phyloP scores from a whole-genome alignment of 2,329 filamentous ascomycete species.

The Calonectria multiphialidica region DNA sequence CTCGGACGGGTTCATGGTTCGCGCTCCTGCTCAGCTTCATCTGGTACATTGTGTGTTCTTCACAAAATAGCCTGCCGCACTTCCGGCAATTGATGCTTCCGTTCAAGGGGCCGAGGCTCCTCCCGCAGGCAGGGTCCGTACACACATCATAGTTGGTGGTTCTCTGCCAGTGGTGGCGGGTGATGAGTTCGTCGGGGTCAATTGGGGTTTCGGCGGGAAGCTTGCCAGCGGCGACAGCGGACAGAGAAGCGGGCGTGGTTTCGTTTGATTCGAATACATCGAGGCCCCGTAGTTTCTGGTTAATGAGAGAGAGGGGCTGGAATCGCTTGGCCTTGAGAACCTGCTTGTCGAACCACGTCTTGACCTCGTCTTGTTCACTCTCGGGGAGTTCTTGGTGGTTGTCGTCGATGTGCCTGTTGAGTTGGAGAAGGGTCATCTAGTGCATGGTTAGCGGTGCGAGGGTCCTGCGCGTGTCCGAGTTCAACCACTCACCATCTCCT shows the following conservation, averaged over 20 bases:
- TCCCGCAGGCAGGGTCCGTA: constrained; percentile 88
- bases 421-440: constrained; percentile 89
- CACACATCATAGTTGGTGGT: constrained; percentile 81
- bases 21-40: constrained; percentile 96
- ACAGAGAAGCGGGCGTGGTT: constrained; percentile 56
- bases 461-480: background rate
- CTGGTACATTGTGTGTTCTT: constrained; percentile 99
- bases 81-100: constrained; percentile 93
- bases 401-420: constrained; percentile 90
- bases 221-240: constrained; percentile 53
- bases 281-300: constrained; percentile 92
- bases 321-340: constrained; percentile 94
- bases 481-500: constrained; percentile 85
- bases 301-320: constrained; percentile 89
- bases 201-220: constrained; percentile 56
- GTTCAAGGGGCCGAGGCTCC: constrained; percentile 81
- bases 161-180: constrained; percentile 89
- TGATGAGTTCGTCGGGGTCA: constrained; percentile 93
- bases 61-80: constrained; percentile 94
- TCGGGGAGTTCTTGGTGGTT: constrained; percentile 90
- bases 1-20: constrained; percentile 88
- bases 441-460: background rate
- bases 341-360: constrained; percentile 96
- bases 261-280: constrained; percentile 97
- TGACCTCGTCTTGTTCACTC: constrained; percentile 91